These are phyloP conservation scores for Trichoderma semiorbis DNA, from an alignment of 2,329 filamentous ascomycete genomes.

Conservation along the genomic window DNA sequence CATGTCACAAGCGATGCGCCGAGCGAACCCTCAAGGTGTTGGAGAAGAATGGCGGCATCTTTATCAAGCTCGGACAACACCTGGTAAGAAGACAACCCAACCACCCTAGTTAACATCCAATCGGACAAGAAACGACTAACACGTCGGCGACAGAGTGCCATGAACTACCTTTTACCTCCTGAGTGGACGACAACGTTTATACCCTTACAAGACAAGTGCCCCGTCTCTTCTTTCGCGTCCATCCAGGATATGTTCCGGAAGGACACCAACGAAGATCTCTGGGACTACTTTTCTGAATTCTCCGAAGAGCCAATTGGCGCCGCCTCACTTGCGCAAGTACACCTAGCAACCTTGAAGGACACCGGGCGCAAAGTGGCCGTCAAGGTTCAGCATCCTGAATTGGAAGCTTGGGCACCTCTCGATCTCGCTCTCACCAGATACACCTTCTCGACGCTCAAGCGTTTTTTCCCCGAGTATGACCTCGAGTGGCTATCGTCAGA, in stretches of 20 bases:
- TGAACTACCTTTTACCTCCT: slow-evolving; percentile 86
- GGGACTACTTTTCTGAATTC: slow-evolving; percentile 84
- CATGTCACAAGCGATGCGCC: slow-evolving; percentile 90
- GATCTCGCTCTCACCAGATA: slow-evolving; percentile 84
- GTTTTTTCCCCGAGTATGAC: slow-evolving; percentile 96
- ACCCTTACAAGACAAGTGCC: slow-evolving; percentile 92
- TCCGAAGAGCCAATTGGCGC: slow-evolving; percentile 78
- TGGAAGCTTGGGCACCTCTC: slow-evolving; percentile 86
- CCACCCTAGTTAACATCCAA: not conserved
- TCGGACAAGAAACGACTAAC: slow-evolving; percentile 24
- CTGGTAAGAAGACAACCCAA: slow-evolving; percentile 48
- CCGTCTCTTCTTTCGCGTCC: slow-evolving; percentile 82
- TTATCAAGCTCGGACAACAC: slow-evolving; percentile 96
- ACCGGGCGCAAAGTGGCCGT: slow-evolving; percentile 86
- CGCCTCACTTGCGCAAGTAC: slow-evolving; percentile 91
- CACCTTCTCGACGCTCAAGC: slow-evolving; percentile 84
- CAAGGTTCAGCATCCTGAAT: slow-evolving; percentile 88
- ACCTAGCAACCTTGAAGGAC: slow-evolving; percentile 78
- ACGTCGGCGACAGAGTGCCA: slow-evolving; percentile 61
- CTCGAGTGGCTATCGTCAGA: slow-evolving; percentile 92
- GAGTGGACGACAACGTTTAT: slow-evolving; percentile 98
- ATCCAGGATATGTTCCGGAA: slow-evolving; percentile 80
- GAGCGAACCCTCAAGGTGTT: slow-evolving; percentile 79
- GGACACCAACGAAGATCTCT: slow-evolving; percentile 76
- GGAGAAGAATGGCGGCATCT: slow-evolving; percentile 96